Evolutionary conservation across 306 rosid species (phyloP), one percentile per base, ranked within the genome.

Genomic region (Cicer arietinum): DNA sequence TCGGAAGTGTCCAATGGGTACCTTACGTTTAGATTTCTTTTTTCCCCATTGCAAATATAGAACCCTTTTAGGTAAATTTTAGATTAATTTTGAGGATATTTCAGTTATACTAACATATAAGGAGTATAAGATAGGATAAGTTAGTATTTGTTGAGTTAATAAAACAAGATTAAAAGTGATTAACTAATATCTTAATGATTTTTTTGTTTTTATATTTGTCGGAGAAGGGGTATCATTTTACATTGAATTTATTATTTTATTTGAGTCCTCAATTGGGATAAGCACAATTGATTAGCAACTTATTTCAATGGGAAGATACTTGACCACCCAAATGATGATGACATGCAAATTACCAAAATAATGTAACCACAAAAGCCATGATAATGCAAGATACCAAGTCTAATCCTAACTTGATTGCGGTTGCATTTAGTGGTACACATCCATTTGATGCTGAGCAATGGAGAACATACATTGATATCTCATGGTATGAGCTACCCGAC

Each of bases 361-460:
- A 8, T 1, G 43, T 47, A 47, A 83, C 96, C 14, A 94, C 96
- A 41, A 69, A 7, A 67, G 91, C 91, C 7, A 83, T 89, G 17
- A 72, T 87, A 77, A 53, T 94, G 40, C 81, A 82, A 62, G 92
- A 89, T 74, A 73, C 46, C 2, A 71, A 4, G 54, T 71, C 75
- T 0, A 71, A 89, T 40, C 85, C 96, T 6, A 79, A 85, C 68
- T 56, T 91, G 80, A 85, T 81, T 0, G 86, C 87, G 64, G 90
- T 91, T 18, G 91, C 96, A 69, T 94, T 91, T 42, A 86, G 86
- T 52, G 97, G 98, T 13, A 91, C 98, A 1, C 52, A 46, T n/a
- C 91, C 89, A 10, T 90, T 91, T 35, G 81, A 89, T 44, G 83
- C 91, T 0, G 82, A 74, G 25, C 90, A 85, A 25, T 87, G 90